Percentiles rank a stretch among this genome's conserved stretches.
phyloP scores from a whole-genome alignment of 2,329 filamentous ascomycete genomes.

The Penicillium oxalicum region DNA sequence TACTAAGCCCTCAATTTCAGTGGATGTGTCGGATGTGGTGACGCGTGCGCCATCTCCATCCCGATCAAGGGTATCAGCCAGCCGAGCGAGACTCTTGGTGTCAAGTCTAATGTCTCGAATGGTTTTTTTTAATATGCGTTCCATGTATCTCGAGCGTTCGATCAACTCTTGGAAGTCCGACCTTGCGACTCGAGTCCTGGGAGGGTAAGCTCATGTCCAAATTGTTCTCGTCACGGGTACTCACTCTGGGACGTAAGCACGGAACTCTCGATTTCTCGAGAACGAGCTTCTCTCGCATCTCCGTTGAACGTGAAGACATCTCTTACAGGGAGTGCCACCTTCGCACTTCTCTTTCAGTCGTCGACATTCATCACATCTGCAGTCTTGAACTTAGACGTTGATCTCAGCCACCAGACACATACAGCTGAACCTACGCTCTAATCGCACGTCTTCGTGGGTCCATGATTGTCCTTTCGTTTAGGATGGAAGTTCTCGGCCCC shows the following conservation, averaged over 20 bases:
- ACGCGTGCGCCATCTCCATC: neutral
- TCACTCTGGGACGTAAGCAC: neutral
- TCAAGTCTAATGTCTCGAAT: constrained; percentile 12
- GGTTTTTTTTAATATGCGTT: constrained; percentile 12
- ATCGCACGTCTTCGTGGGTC: neutral
- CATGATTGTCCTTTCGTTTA: neutral
- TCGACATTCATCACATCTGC: constrained; percentile 6
- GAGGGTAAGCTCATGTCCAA: constrained; percentile 1
- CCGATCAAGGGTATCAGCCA: constrained; percentile 10
- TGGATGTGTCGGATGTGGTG: constrained; percentile 2
- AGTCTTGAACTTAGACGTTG: neutral
- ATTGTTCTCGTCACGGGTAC: neutral
- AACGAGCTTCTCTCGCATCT: constrained; percentile 6
- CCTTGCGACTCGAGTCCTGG: constrained; percentile 6
- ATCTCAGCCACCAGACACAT: neutral
- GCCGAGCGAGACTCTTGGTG: constrained; percentile 9
- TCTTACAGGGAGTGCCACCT: constrained; percentile 7
- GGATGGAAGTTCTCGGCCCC: no score
- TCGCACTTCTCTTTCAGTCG: constrained; percentile 9
- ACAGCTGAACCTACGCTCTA: neutral
- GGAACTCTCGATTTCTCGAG: constrained; percentile 1
- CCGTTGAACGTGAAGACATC: constrained; percentile 12
- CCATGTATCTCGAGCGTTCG: constrained; percentile 13
- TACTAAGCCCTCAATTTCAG: constrained; percentile 8
- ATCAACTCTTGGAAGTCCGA: constrained; percentile 13